A percentile compares a stretch with the other conserved stretches of the same genome.
Conservation (phyloP, 257 asterid species). For the Penstemon newberryi region DNA sequence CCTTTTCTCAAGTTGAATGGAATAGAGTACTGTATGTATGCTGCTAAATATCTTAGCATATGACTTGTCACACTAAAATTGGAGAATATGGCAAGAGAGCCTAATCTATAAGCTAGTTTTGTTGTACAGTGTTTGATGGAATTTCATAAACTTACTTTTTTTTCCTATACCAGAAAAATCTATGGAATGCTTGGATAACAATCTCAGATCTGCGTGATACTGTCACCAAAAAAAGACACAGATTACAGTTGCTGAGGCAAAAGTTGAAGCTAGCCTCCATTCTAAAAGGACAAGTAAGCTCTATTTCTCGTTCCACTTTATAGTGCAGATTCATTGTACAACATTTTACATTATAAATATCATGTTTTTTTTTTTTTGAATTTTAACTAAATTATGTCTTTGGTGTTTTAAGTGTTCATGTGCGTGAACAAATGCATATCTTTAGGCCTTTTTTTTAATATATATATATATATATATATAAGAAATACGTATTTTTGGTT, state of each 20-base stretch:
- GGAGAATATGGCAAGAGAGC: no score
- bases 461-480: no score
- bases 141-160: slow-evolving; percentile 13
- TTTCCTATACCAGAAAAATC: slow-evolving; percentile 50
- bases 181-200: slow-evolving; percentile 96
- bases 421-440: neutral
- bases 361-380: slow-evolving; percentile 5
- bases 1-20: no score
- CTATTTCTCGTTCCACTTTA: slow-evolving; percentile 25
- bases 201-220: slow-evolving; percentile 86
- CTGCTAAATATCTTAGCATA: no score
- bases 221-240: slow-evolving; percentile 86
- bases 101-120: no score
- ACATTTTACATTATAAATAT: neutral
- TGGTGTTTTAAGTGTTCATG: neutral
- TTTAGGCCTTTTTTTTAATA: no score
- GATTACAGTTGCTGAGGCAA: slow-evolving; percentile 87
- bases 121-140: no score
- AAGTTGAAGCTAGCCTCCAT: slow-evolving; percentile 91
- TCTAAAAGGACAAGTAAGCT: slow-evolving; percentile 82
- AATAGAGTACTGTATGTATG: no score
- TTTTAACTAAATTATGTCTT: neutral
- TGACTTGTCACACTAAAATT: no score
- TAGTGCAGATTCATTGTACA: neutral
- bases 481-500: neutral